Base-by-base conservation (phyloP, 2,329 filamentous ascomycete species). In the Calonectria fujianensis region DNA sequence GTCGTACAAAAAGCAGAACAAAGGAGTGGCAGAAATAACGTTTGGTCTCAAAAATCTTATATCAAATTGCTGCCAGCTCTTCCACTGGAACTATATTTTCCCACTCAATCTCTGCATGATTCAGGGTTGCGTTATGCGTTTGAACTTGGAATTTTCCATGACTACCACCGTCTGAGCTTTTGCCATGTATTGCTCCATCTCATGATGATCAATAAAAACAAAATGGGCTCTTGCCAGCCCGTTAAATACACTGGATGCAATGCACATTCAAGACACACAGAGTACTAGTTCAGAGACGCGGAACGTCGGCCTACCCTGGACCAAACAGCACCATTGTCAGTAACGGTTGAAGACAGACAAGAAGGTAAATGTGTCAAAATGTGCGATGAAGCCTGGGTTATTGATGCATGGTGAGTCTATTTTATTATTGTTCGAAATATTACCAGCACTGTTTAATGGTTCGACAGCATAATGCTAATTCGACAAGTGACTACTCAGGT, bases 331-430 rank as follows among this genome's bases (percentile, higher is more conserved):
- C 20, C 10, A n/a, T n/a, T n/a, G 11, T 8, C 20, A 48, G 11
- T 11, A n/a, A 10, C 7, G 10, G 20, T 24, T 24, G 8, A 10
- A 10, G 6, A 18, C 2, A n/a, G 8, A 24, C 20, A 11, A 48
- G 20, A 48, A 14, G 18, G 8, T n/a, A 9, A 11, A n/a, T 48
- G 10, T 11, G 11, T n/a, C 11, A 20, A 9, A 10, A 2, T 24
- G 11, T 10, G 13, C 24, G 13, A 5, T 6, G 9, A 14, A 0
- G 1, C 1, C 1, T n/a, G 9, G 2, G 11, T 48, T 20, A 10
- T 48, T 48, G 0, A 4, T 4, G n/a, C 2, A 24, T 48, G 3
- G n/a, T 5, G 3, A 24, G 24, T 24, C 2, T 48, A 8, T 4
- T 48, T 24, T 48, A 13, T 1, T 24, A 6, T 5, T 48, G 1